Evolutionary conservation across 1,284 basidiomycete species (phyloP).

Genomic region (Inonotus obliquus): DNA sequence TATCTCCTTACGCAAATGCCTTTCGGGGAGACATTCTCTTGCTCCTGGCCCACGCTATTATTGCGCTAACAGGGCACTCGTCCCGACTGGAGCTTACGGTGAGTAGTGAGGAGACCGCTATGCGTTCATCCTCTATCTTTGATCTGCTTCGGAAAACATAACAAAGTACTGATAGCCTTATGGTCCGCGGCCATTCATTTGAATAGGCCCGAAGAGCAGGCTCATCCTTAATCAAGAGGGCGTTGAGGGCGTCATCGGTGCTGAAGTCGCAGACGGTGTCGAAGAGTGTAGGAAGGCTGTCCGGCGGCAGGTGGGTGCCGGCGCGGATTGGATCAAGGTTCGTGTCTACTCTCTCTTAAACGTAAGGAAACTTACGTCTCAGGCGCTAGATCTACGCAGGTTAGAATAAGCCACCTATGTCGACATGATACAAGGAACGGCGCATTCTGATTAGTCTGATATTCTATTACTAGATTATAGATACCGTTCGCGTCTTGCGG

Average conservation of each 20-base stretch:
- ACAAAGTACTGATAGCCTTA: not conserved
- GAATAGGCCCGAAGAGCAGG: conserved; percentile 49
- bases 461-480: conserved; percentile 42
- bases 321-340: conserved; percentile 64
- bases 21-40: conserved; percentile 46
- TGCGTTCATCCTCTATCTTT: not conserved
- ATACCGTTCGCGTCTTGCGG: conserved; percentile 38
- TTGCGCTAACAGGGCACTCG: conserved; percentile 56
- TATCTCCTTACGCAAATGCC: conserved; percentile 52
- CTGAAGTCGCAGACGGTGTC: conserved; percentile 54
- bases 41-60: conserved; percentile 64
- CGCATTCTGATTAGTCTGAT: conserved; percentile 5
- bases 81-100: conserved; percentile 61
- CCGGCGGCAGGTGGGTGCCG: conserved; percentile 60
- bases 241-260: conserved; percentile 52
- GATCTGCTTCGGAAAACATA: not conserved
- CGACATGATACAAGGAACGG: not conserved
- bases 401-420: conserved; percentile 23
- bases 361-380: not conserved
- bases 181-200: not conserved
- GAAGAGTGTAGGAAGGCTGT: conserved; percentile 54
- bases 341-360: conserved; percentile 1
- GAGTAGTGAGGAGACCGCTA: conserved; percentile 18
- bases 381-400: conserved; percentile 46
- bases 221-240: conserved; percentile 45